These are phyloP conservation scores for Physcomitrellopsis africana DNA, from an alignment of 225 moss, liverwort and hornwort genomes.

Conservation along the genomic window DNA sequence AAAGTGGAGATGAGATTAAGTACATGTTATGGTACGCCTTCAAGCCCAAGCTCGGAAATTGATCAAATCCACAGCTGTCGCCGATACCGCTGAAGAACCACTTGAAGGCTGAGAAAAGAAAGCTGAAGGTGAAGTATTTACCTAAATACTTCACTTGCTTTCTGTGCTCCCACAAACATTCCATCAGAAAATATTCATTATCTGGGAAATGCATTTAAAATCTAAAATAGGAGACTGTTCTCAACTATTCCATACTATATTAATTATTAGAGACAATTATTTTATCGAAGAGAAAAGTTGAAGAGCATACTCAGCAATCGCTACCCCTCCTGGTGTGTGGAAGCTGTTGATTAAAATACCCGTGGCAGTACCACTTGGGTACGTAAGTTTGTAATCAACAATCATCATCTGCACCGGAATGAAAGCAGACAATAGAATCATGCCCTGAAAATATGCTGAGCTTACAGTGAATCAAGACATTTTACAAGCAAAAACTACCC, in stretches of 20 bases:
- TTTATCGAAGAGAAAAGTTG: not conserved
- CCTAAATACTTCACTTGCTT: constrained; percentile 74
- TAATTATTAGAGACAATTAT: not conserved
- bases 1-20: constrained; percentile 2
- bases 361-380: constrained; percentile 93
- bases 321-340: constrained; percentile 72
- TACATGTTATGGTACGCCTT: constrained; percentile 73
- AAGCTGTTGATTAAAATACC: constrained; percentile 95
- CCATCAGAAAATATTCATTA: constrained; percentile 1
- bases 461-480: not conserved
- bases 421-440: constrained; percentile 5
- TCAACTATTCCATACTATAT: not conserved
- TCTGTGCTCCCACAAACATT: constrained; percentile 44
- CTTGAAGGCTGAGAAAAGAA: constrained; percentile 72
- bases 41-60: constrained; percentile 74
- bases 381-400: constrained; percentile 78
- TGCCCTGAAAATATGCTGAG: not conserved
- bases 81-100: constrained; percentile 80
- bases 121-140: constrained; percentile 75
- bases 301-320: constrained; percentile 54
- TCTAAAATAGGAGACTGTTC: not conserved
- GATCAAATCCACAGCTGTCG: constrained; percentile 75
- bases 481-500: not conserved
- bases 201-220: not conserved
- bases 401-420: constrained; percentile 69